Percentiles rank a stretch among this genome's conserved stretches.
Conservation (phyloP, 495 filamentous ascomycete genomes). For the Neurospora intermedia region DNA sequence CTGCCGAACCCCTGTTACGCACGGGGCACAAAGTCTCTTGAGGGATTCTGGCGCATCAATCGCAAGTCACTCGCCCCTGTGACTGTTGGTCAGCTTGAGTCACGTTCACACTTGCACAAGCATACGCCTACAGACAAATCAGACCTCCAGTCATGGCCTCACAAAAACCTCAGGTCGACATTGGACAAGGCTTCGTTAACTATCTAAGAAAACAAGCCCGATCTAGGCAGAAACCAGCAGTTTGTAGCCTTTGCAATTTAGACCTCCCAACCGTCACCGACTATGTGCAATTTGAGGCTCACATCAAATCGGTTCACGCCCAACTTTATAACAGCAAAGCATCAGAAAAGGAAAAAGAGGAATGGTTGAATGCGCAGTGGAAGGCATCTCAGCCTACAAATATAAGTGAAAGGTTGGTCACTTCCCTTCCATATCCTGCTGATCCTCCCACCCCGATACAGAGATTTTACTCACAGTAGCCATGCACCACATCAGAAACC, state of each 20-base stretch:
- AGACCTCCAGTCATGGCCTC: neutral
- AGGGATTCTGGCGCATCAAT: neutral
- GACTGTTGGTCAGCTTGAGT: neutral
- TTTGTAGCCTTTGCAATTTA: neutral
- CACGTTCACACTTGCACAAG: neutral
- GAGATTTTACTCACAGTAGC: neutral
- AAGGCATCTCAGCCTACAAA: neutral
- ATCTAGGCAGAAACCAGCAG: neutral
- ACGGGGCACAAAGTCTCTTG: too few relatives aligned
- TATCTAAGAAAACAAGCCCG: neutral
- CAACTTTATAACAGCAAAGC: neutral
- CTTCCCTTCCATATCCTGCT: neutral
- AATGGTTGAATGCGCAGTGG: conserved; percentile 2
- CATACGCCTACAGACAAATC: neutral
- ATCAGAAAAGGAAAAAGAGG: conserved; percentile 4
- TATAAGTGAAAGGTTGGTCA: conserved; percentile 4
- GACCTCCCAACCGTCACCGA: neutral
- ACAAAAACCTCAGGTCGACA: neutral
- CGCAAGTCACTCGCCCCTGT: neutral
- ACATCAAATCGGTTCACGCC: neutral
- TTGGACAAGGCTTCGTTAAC: neutral
- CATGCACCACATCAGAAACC: neutral
- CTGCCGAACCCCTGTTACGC: too few relatives aligned
- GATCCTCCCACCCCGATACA: neutral
- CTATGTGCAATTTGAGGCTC: neutral